Conservation (phyloP, 352 stramenopile species). For the Globisporangium cylindrosporum region DNA sequence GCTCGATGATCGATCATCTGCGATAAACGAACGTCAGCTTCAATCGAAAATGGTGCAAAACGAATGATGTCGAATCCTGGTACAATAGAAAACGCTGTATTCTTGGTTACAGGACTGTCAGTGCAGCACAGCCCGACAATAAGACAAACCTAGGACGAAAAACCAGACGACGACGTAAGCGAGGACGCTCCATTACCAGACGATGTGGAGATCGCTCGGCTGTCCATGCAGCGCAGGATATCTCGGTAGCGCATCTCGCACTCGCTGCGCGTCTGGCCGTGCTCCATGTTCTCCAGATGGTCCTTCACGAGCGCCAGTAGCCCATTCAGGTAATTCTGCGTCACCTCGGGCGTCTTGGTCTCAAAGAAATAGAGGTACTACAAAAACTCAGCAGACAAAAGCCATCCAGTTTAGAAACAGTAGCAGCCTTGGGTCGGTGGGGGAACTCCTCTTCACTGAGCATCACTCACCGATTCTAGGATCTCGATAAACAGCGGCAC, state of each 20-base stretch:
- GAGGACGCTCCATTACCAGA: constrained; percentile 21
- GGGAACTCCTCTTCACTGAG: background rate
- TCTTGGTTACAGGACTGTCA: background rate
- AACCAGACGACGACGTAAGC: background rate
- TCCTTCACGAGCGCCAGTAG: constrained; percentile 91
- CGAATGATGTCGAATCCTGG: background rate
- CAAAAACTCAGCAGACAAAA: background rate
- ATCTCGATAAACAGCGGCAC: constrained; percentile 96
- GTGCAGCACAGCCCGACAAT: background rate
- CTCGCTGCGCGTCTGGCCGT: constrained; percentile 54
- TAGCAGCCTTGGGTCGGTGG: background rate
- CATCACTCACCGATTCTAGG: constrained; percentile 74
- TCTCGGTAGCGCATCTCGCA: constrained; percentile 84
- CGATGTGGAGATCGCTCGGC: constrained; percentile 30
- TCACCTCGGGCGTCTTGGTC: constrained; percentile 63
- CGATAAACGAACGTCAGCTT: background rate
- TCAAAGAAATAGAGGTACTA: constrained; percentile 96
- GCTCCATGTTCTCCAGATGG: constrained; percentile 91
- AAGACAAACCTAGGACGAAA: constrained; percentile 2
- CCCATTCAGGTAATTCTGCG: constrained; percentile 64
- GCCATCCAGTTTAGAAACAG: background rate
- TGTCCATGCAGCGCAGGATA: constrained; percentile 79
- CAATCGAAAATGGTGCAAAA: background rate
- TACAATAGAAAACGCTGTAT: background rate
- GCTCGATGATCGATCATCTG: background rate